Evolutionary conservation across 352 stramenopile genomes (phyloP).

Genomic region (Pseudoperonospora humuli): DNA sequence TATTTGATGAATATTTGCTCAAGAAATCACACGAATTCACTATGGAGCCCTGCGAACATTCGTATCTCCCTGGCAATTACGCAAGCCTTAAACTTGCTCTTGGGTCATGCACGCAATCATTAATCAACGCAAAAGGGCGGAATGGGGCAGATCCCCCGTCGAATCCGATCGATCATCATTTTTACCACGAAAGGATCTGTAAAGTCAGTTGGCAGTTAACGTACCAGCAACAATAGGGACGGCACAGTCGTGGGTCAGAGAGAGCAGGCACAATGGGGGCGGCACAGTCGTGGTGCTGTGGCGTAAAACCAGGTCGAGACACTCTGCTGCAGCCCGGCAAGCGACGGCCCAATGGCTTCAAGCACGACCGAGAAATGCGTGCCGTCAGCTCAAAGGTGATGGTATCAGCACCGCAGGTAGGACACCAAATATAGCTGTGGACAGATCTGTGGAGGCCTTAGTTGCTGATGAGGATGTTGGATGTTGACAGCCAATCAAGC

Average conservation of each 20-base stretch:
- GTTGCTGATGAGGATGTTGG: background rate
- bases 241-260: too few species aligned
- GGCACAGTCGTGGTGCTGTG: conserved; percentile 49
- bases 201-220: conserved; percentile 1
- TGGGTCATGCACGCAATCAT: too few species aligned
- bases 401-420: conserved; percentile 36
- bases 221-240: background rate
- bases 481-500: conserved; percentile 52
- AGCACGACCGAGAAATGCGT: conserved; percentile 26
- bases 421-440: background rate
- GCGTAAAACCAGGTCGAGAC: conserved; percentile 22
- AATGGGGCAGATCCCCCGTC: background rate
- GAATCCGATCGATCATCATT: conserved; percentile 8
- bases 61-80: too few species aligned
- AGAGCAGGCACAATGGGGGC: conserved; percentile 24
- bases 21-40: too few species aligned
- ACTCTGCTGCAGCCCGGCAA: conserved; percentile 32
- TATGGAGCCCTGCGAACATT: too few species aligned
- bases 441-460: background rate
- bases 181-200: conserved; percentile 13
- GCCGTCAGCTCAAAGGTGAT: conserved; percentile 12
- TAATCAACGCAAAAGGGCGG: too few species aligned
- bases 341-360: conserved; percentile 38
- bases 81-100: too few species aligned
- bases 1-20: too few species aligned